Conservation (phyloP, 805 yeast species). For the Ogataea naganishii region DNA sequence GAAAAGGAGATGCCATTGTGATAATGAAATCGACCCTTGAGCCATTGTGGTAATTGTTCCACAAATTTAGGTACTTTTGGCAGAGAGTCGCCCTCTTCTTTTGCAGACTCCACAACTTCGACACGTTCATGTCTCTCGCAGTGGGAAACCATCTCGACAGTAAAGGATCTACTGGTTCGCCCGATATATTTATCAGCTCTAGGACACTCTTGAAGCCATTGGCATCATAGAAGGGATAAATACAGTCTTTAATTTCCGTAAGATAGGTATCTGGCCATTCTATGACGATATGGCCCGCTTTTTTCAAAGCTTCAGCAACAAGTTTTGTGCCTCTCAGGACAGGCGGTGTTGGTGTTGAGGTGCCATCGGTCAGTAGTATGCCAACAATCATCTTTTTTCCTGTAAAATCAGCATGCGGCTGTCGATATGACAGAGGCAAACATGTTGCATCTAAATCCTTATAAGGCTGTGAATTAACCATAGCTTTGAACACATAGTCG, state of each 20-base stretch:
- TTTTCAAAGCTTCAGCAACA: constrained; percentile 20
- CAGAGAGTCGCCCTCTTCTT: constrained; percentile 28
- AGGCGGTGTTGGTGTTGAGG: constrained; percentile 41
- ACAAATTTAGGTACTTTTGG: constrained; percentile 16
- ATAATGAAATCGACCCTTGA: constrained; percentile 39
- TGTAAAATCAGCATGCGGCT: constrained; percentile 45
- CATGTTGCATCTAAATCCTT: constrained; percentile 30
- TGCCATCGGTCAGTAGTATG: constrained; percentile 31
- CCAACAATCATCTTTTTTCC: constrained; percentile 38
- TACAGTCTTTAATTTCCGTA: constrained; percentile 20
- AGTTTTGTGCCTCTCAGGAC: constrained; percentile 34
- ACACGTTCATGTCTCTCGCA: constrained; percentile 23
- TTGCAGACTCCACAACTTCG: constrained; percentile 30
- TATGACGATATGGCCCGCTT: constrained; percentile 42
- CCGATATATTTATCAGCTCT: constrained; percentile 17
- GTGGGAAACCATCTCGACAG: constrained; percentile 22
- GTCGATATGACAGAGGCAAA: constrained; percentile 29
- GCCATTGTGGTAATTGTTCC: constrained; percentile 33
- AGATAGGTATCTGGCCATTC: constrained; percentile 40
- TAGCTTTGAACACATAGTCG: constrained; percentile 15
- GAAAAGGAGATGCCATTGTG: constrained; percentile 38
- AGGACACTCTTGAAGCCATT: constrained; percentile 35
- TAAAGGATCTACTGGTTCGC: constrained; percentile 28
- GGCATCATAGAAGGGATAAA: constrained; percentile 27
- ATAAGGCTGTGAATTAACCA: constrained; percentile 30